Conservation (phyloP, 2,329 filamentous ascomycete species). For the Aspergillus quadricinctus region DNA sequence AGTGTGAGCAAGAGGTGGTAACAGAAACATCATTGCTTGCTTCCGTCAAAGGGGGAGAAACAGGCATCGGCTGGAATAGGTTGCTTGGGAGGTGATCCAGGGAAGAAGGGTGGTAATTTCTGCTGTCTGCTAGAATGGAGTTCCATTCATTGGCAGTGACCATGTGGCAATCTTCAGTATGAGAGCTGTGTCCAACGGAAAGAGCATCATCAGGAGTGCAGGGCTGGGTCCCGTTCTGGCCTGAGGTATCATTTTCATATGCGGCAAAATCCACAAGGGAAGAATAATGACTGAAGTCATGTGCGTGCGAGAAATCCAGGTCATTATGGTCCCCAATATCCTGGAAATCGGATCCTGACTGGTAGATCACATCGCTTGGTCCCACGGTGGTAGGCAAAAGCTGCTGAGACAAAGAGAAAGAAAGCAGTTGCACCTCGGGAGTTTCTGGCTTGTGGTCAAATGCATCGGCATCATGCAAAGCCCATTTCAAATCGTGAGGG, state of each 20-base stretch:
- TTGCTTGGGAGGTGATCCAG: conserved; percentile 33
- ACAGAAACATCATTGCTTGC: conserved; percentile 39
- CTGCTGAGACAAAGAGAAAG: conserved; percentile 40
- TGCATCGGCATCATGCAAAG: conserved; percentile 35
- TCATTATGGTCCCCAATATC: conserved; percentile 36
- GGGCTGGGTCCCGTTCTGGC: conserved; percentile 26
- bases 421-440: conserved; percentile 40
- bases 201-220: conserved; percentile 36
- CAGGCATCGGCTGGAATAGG: conserved; percentile 36
- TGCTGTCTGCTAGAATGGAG: conserved; percentile 31
- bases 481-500: conserved; percentile 37
- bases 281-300: conserved; percentile 36
- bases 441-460: conserved; percentile 39
- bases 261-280: conserved; percentile 37
- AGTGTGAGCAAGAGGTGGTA: conserved; percentile 37
- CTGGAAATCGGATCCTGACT: conserved; percentile 34
- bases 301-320: conserved; percentile 31
- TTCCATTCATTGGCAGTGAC: conserved; percentile 31
- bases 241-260: conserved; percentile 38
- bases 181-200: conserved; percentile 35
- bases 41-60: conserved; percentile 41
- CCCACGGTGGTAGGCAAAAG: conserved; percentile 36
- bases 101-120: conserved; percentile 30
- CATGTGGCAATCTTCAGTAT: conserved; percentile 35
- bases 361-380: conserved; percentile 37